These are phyloP conservation scores for Lithocarpus polystachyus DNA, from an alignment of 306 rosid species.

Conservation along the genomic window DNA sequence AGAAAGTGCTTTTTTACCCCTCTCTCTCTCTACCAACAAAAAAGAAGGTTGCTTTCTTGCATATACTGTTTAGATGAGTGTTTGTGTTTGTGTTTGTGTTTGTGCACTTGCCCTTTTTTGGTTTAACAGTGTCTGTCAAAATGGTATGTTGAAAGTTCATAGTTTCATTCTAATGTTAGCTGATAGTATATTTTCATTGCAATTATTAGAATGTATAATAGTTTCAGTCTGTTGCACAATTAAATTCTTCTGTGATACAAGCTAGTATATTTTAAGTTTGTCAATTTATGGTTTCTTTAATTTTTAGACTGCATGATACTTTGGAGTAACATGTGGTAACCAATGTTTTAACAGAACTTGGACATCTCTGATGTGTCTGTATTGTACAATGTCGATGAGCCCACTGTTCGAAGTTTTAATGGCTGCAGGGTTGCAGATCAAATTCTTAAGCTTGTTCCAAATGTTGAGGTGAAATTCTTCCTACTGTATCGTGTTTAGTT, in stretches of 20 bases:
- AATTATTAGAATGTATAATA: not conserved
- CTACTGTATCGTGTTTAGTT: not conserved
- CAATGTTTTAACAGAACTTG: slow-evolving; percentile 57
- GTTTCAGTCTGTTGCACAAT: not conserved
- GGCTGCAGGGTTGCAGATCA: slow-evolving; percentile 99
- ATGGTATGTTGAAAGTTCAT: not conserved
- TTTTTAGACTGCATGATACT: not conserved
- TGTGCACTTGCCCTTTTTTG: too few species aligned
- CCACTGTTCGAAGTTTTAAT: slow-evolving; percentile 87
- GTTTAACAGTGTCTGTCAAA: not conserved
- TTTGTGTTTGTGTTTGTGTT: too few species aligned
- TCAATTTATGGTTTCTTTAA: not conserved
- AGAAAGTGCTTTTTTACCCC: too few species aligned
- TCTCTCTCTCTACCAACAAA: not conserved
- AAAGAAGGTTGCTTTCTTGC: not conserved
- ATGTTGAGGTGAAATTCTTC: slow-evolving; percentile 58
- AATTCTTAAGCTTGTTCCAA: slow-evolving; percentile 95
- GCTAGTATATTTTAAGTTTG: not conserved
- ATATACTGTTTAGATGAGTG: not conserved
- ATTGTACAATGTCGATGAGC: slow-evolving; percentile 75
- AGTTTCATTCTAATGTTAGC: not conserved
- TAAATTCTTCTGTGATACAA: not conserved
- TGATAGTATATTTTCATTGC: not conserved
- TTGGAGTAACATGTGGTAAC: slow-evolving; percentile 14
- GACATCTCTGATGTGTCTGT: slow-evolving; percentile 73